Evolutionary conservation across 2,329 filamentous ascomycete species (phyloP).

Genomic region (Madurella fahalii): DNA sequence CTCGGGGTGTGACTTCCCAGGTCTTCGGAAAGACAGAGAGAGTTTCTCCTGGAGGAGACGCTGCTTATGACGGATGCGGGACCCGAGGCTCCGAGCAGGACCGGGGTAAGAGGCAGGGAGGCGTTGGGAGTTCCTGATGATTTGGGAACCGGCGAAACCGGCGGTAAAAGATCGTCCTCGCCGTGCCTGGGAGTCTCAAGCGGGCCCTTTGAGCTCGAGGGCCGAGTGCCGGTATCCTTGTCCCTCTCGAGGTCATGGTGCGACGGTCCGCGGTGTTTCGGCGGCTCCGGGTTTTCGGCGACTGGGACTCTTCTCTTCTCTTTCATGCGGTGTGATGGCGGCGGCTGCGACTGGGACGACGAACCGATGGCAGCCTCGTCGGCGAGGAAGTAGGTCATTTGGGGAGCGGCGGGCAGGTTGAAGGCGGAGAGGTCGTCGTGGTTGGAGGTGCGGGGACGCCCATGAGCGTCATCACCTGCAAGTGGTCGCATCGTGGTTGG

Average conservation of each 20-base stretch:
- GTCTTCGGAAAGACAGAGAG: conserved; percentile 46
- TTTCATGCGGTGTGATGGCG: conserved; percentile 22
- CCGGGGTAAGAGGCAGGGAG: conserved; percentile 45
- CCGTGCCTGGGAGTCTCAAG: conserved; percentile 2
- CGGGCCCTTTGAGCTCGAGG: conserved; percentile 12
- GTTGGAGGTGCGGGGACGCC: conserved; percentile 36
- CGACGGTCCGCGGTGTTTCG: neutral
- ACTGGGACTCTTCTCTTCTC: conserved; percentile 12
- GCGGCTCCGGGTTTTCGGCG: conserved; percentile 6
- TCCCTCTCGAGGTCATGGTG: conserved; percentile 12
- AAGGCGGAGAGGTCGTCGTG: conserved; percentile 36
- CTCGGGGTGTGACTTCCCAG: conserved; percentile 35
- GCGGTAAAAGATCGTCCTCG: conserved; percentile 8
- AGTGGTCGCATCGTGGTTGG: conserved; percentile 22
- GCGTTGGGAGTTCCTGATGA: conserved; percentile 25
- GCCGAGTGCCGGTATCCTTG: conserved; percentile 1
- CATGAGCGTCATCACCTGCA: conserved; percentile 40
- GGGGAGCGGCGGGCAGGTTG: conserved; percentile 34
- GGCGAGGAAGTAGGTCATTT: conserved; percentile 51
- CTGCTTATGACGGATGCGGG: conserved; percentile 44
- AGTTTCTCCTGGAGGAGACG: conserved; percentile 49
- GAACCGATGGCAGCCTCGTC: conserved; percentile 46
- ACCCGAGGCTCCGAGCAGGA: conserved; percentile 39
- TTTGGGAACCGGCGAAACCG: conserved; percentile 23
- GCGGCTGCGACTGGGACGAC: conserved; percentile 18